Base-by-base conservation (phyloP, 2,329 filamentous ascomycete species). In the Penicillium fuscoglaucum region DNA sequence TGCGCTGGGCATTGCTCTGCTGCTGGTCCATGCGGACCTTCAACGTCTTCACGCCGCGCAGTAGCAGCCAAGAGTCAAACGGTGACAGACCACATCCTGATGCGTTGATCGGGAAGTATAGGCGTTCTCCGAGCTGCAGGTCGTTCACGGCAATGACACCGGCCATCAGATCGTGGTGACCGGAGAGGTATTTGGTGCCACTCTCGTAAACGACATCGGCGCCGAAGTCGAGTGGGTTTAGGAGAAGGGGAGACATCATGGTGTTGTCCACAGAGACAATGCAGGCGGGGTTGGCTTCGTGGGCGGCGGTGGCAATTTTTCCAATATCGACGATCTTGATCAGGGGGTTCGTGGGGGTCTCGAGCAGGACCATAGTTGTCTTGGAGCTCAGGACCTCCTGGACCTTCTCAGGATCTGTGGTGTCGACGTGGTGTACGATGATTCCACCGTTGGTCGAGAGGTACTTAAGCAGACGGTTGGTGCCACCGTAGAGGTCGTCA, bases 21-120 rank as follows among this genome's bases (percentile, higher is more conserved):
- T 99, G 96, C 80, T 96, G 96, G 74, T 99, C 95, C 93, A 99
- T 97, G 69, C 95, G 92, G 55, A 99, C 95, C 61, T 93, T 93
- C 7, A 99, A 83, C 0, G 95, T 99, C 81, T 99, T 99, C 74
- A 99, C 87, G 19, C 95, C 95, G 58, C 95, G 87, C 83, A 99
- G 91, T 40, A 99, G 86, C 39, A 99, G 84, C 84, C 96, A 99
- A 0, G 91, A 93, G 77, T 99, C 95, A 72, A 98, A 96, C 4
- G 96, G 95, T 2, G 92, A 90, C 7, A 99, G 83, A 10, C 95
- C 95, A 72, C 95, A 98, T 44, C 95, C 95, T 0, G 93, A 96
- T 1, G 92, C 87, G 74, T 99, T 99, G 82, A 99, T 97, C 57
- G 91, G 93, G 78, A 97, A 98, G 80, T 90, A 99, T 66, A 99